phyloP scores from a whole-genome alignment of 306 rosid genomes.

The Corylus avellana region DNA sequence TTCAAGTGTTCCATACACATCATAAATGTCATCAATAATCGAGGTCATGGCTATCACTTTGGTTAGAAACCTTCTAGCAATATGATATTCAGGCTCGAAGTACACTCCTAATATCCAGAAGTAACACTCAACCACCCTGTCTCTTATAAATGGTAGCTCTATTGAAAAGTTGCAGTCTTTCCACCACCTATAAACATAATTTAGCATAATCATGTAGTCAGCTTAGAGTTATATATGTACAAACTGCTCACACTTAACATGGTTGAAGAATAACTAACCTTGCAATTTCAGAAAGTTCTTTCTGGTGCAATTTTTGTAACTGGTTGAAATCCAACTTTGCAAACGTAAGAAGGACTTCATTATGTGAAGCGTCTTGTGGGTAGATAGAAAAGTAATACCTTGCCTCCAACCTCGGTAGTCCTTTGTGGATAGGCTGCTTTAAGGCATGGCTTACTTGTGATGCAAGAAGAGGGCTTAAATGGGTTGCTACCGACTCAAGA shows the following conservation, averaged over 20 bases:
- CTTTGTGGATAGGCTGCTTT: constrained; percentile 4
- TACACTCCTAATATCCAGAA: constrained; percentile 16
- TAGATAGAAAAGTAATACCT: constrained; percentile 12
- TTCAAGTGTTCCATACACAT: constrained; percentile 48
- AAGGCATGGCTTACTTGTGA: constrained; percentile 13
- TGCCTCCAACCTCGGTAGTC: neutral
- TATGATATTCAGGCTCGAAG: constrained; percentile 31
- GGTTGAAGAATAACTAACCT: constrained; percentile 18
- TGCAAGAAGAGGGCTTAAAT: neutral
- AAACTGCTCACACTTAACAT: neutral
- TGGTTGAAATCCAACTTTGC: constrained; percentile 32
- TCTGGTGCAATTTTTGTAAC: constrained; percentile 33
- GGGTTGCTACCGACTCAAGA: neutral
- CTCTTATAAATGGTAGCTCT: constrained; percentile 38
- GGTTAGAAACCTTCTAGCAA: constrained; percentile 21
- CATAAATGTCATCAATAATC: constrained; percentile 47
- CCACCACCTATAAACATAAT: constrained; percentile 42
- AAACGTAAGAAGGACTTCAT: constrained; percentile 1
- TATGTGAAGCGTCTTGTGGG: constrained; percentile 8
- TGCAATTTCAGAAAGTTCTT: constrained; percentile 28
- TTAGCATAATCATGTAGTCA: neutral
- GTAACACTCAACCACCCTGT: constrained; percentile 36
- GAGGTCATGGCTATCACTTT: constrained; percentile 27
- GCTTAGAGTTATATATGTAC: neutral
- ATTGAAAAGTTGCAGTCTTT: constrained; percentile 24